phyloP scores from a whole-genome alignment of 2,329 filamentous ascomycete genomes.

The Penicillium sp. region DNA sequence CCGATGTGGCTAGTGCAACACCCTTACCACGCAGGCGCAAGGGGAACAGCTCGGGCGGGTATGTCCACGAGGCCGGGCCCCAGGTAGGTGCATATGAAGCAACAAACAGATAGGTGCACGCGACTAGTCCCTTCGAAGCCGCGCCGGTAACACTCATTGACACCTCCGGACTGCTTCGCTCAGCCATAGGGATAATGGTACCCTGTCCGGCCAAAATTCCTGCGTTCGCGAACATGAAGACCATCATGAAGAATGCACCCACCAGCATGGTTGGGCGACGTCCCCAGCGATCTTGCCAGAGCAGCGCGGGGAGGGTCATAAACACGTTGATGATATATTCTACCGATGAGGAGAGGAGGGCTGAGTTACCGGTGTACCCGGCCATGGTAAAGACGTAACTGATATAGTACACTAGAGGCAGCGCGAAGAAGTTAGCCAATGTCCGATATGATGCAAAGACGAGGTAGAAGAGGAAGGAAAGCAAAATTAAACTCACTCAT shows the following conservation, averaged over 20 bases:
- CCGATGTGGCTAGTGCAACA: constrained; percentile 43
- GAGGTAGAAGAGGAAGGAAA: not conserved
- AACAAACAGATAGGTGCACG: constrained; percentile 29
- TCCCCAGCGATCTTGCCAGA: constrained; percentile 73
- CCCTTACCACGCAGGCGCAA: constrained; percentile 42
- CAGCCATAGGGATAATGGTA: constrained; percentile 9
- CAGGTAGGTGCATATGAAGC: constrained; percentile 27
- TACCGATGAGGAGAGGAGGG: constrained; percentile 65
- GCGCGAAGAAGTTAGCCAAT: not conserved
- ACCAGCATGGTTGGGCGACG: constrained; percentile 66
- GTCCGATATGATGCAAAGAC: not conserved
- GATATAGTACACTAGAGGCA: constrained; percentile 63
- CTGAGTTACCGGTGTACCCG: constrained; percentile 57
- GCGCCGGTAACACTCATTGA: constrained; percentile 16
- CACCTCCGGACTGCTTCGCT: constrained; percentile 12
- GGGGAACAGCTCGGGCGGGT: constrained; percentile 49
- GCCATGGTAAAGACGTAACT: constrained; percentile 67
- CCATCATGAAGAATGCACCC: constrained; percentile 63
- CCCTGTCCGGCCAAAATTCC: constrained; percentile 34
- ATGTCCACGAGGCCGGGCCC: constrained; percentile 41
- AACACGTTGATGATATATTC: constrained; percentile 76
- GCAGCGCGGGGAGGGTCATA: constrained; percentile 72
- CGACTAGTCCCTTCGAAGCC: constrained; percentile 27
- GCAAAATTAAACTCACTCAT: constrained; percentile 6
- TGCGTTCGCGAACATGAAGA: constrained; percentile 41